Conservation (phyloP, 2,329 filamentous ascomycete genomes). For the Ophiocordyceps camponoti-rufipedis region DNA sequence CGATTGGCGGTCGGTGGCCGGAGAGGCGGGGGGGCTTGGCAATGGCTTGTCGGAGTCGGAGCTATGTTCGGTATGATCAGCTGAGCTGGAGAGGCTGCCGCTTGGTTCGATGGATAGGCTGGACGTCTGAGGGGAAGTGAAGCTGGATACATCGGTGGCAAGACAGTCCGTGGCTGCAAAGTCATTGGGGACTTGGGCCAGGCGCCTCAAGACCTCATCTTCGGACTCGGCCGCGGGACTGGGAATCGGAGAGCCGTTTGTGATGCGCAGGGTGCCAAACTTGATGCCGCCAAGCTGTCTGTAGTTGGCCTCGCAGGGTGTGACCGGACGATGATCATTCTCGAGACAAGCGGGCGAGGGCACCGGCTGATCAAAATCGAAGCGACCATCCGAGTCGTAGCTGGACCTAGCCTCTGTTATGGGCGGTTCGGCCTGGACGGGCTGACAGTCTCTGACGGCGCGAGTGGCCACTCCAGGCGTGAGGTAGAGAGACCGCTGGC, state of each 20-base stretch:
- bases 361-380: constrained; percentile 18
- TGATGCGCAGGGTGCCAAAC: constrained; percentile 43
- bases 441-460: constrained; percentile 7
- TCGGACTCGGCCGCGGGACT: constrained; percentile 12
- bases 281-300: constrained; percentile 43
- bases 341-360: constrained; percentile 7
- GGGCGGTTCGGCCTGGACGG: constrained; percentile 18
- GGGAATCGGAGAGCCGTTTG: constrained; percentile 35
- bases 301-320: constrained; percentile 36
- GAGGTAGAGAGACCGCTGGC: constrained; percentile 27
- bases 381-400: background rate
- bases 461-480: constrained; percentile 32
- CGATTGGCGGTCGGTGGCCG: background rate
- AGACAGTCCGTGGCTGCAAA: background rate
- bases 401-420: constrained; percentile 2
- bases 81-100: background rate
- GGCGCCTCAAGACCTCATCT: background rate
- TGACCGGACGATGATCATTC: constrained; percentile 10
- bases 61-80: background rate
- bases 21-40: background rate
- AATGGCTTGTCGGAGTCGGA: background rate
- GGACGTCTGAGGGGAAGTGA: background rate
- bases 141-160: background rate
- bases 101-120: background rate
- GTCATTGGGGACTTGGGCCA: background rate